phyloP scores from a whole-genome alignment of 2,329 filamentous ascomycete genomes.

The Didymella arachidicola region DNA sequence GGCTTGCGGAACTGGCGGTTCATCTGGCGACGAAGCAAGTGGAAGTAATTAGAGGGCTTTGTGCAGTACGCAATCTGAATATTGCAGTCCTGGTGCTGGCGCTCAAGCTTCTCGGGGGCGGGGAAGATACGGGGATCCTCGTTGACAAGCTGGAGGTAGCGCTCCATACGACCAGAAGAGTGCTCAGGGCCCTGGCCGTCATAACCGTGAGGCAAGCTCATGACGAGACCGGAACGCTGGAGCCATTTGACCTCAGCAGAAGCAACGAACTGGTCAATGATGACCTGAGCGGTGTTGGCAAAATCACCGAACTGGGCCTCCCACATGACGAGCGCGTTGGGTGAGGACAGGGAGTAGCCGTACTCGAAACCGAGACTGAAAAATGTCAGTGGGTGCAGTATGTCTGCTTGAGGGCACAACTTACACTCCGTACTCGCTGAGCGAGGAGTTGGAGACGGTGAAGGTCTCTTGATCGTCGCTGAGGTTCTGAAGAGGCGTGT shows the following conservation, averaged over 20 bases:
- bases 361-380: slow-evolving; percentile 92
- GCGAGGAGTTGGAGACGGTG: slow-evolving; percentile 95
- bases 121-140: slow-evolving; percentile 97
- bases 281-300: slow-evolving; percentile 98
- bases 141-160: slow-evolving; percentile 96
- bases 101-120: slow-evolving; percentile 83
- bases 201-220: slow-evolving; percentile 96
- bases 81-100: slow-evolving; percentile 99
- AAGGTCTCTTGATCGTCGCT: slow-evolving; percentile 93
- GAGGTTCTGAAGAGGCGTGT: slow-evolving; percentile 89
- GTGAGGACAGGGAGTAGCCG: slow-evolving; percentile 95
- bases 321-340: slow-evolving; percentile 98
- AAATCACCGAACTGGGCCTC: slow-evolving; percentile 99
- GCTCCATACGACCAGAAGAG: slow-evolving; percentile 95
- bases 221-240: slow-evolving; percentile 93
- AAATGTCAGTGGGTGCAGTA: slow-evolving; percentile 32
- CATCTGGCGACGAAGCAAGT: slow-evolving; percentile 95
- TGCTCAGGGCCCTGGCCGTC: slow-evolving; percentile 98
- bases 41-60: slow-evolving; percentile 94
- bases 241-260: slow-evolving; percentile 99
- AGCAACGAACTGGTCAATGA: slow-evolving; percentile 98
- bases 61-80: slow-evolving; percentile 99
- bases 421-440: slow-evolving; percentile 73
- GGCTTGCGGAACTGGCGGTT: slow-evolving; percentile 99
- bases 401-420: slow-evolving; percentile 34